Evolutionary conservation across 2,329 filamentous ascomycete genomes (phyloP).

Genomic region (Orbilia blumenaviensis): DNA sequence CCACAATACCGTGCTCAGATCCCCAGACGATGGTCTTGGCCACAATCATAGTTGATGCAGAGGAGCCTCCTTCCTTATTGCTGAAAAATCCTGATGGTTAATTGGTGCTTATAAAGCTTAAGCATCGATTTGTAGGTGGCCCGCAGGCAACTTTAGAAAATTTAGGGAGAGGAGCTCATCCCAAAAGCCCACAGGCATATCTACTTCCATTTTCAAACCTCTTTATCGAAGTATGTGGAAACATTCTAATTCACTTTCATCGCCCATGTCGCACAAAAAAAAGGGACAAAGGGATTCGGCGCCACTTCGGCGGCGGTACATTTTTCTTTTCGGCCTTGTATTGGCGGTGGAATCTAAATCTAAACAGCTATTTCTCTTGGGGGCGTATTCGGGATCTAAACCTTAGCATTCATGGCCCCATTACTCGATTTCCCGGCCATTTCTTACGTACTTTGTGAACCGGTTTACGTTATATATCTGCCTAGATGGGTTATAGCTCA

Average conservation of each 20-base stretch:
- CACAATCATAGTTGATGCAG: background rate
- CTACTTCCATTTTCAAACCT: background rate
- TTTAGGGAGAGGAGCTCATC: constrained; percentile 14
- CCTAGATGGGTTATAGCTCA: constrained; percentile 27
- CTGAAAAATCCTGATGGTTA: background rate
- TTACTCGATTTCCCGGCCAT: constrained; percentile 31
- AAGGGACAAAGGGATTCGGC: background rate
- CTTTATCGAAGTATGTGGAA: constrained; percentile 7
- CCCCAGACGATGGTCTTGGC: background rate
- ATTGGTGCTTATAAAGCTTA: constrained; percentile 6
- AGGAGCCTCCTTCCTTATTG: constrained; percentile 11
- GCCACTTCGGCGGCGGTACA: background rate
- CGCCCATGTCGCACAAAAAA: constrained; percentile 8
- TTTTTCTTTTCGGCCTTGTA: background rate
- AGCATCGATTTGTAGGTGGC: background rate
- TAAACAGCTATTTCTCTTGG: background rate
- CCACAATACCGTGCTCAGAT: background rate
- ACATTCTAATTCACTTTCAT: background rate
- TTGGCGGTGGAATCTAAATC: constrained; percentile 19
- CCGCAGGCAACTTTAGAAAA: background rate
- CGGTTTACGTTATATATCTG: constrained; percentile 49
- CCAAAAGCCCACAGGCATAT: background rate
- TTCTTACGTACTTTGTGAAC: constrained; percentile 38
- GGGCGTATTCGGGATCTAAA: constrained; percentile 18
- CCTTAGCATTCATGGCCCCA: constrained; percentile 17